Conservation (phyloP, 352 stramenopile species). For the Elongisporangium undulatum region DNA sequence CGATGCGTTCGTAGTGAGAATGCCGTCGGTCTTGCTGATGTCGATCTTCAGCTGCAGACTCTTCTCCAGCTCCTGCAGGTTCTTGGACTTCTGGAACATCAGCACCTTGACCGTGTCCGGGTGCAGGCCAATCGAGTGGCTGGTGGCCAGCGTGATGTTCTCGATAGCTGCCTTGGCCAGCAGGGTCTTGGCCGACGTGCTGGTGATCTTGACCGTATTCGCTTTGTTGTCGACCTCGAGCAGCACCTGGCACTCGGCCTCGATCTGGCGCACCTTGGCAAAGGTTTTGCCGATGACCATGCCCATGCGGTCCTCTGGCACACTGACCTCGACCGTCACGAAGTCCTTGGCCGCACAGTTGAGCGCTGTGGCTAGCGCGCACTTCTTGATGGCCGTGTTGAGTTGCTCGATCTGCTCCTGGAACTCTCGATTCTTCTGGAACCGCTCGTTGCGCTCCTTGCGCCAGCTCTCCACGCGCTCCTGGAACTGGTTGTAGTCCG, state of each 20-base stretch:
- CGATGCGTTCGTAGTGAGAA: conserved; percentile 49
- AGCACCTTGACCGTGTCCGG: conserved; percentile 75
- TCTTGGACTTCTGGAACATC: conserved; percentile 70
- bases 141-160: conserved; percentile 63
- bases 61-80: conserved; percentile 64
- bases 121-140: conserved; percentile 65
- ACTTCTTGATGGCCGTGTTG: conserved; percentile 38
- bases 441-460: conserved; percentile 52
- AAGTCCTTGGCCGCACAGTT: conserved; percentile 27
- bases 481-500: conserved; percentile 54
- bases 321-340: conserved; percentile 43
- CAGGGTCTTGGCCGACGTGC: conserved; percentile 30
- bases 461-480: conserved; percentile 45
- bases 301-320: conserved; percentile 64
- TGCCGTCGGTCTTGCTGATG: conserved; percentile 61
- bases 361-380: conserved; percentile 43
- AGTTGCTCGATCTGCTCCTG: conserved; percentile 52
- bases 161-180: conserved; percentile 48
- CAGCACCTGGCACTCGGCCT: conserved; percentile 50
- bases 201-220: conserved; percentile 55
- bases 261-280: conserved; percentile 48
- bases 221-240: conserved; percentile 58
- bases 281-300: conserved; percentile 64
- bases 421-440: conserved; percentile 44
- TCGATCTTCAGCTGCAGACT: conserved; percentile 59